Base-by-base conservation (phyloP, 164 flowering plant genomes). In the Magnolia kwangsiensis region DNA sequence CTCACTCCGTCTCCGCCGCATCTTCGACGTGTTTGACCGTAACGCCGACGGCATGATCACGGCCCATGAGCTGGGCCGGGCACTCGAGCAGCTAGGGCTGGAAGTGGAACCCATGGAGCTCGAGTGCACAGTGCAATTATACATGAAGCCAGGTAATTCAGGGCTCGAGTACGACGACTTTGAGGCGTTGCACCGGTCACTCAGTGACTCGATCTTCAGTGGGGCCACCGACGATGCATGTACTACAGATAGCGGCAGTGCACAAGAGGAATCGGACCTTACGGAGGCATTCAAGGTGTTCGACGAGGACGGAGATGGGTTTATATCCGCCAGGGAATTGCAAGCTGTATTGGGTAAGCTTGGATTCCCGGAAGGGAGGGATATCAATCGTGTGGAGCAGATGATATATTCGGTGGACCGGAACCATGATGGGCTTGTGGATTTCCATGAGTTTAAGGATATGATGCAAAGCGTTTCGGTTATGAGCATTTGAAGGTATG, bases 221-320 rank as follows among this genome's bases (percentile, higher is more conserved):
- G 59, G 1, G 7, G 79, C 68, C 20, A 68, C 27, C 5, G 74
- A 11, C 8, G 78, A n/a, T 2, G 63, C 5, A 23, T 23, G 7
- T 1, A 27, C 21, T 1, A 4, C 49, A 1, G 16, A 29, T 67
- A 64, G 51, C 13, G 84, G 16, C 18, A 3, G 16, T 55, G 61
- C 61, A 11, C 16, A 84, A 58, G 90, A 83, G 75, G 92, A 92
- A 58, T 74, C 82, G 8, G 98, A 94, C 67, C 82, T 92, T 37
- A 13, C 78, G 13, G 98, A 94, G 83, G 97, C 98, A 24, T 94
- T 94, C 76, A 92, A 91, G 85, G 97, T 92, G 76, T 94, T 94
- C 83, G 95, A 92, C 69, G 92, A 85, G 80, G 90, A 94, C 67
- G 97, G 95, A 0, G 97, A 94, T 71, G 98, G 97, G 10, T 89